These are phyloP conservation scores for Aspergillus nidulans DNA, from an alignment of 495 filamentous ascomycete species.

Conservation along the genomic window DNA sequence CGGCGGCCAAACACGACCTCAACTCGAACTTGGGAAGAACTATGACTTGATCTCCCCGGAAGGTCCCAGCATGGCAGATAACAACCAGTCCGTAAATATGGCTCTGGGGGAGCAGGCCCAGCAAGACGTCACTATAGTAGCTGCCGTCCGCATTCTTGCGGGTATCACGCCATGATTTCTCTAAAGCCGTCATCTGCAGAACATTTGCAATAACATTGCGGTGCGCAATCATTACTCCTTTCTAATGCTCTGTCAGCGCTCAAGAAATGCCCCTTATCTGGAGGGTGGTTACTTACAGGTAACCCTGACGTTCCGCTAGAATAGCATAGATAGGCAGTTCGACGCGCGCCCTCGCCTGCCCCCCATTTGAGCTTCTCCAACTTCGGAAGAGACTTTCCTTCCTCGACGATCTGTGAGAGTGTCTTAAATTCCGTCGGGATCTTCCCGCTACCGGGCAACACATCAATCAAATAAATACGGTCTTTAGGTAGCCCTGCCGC, in stretches of 20 bases:
- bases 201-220: slow-evolving; percentile 83
- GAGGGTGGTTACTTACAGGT: slow-evolving; percentile 59
- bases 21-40: slow-evolving; percentile 86
- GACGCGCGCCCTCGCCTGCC: slow-evolving; percentile 69
- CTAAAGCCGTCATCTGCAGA: slow-evolving; percentile 57
- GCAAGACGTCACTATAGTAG: slow-evolving; percentile 51
- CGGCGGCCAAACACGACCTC: slow-evolving; percentile 54
- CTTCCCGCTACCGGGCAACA: slow-evolving; percentile 15
- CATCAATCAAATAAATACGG: slow-evolving; percentile 65
- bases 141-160: slow-evolving; percentile 30
- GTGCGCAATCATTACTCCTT: slow-evolving; percentile 94
- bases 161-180: slow-evolving; percentile 42
- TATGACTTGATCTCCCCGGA: slow-evolving; percentile 72
- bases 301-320: slow-evolving; percentile 85
- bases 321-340: slow-evolving; percentile 82
- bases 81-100: slow-evolving; percentile 87
- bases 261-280: not conserved
- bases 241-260: slow-evolving; percentile 42
- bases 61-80: slow-evolving; percentile 62
- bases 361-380: slow-evolving; percentile 65
- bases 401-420: slow-evolving; percentile 61
- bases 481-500: slow-evolving; percentile 64
- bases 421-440: slow-evolving; percentile 65
- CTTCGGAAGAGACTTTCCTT: slow-evolving; percentile 57
- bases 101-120: slow-evolving; percentile 77